Base-by-base conservation (phyloP, 306 rosid genomes). In the Pueraria montana region DNA sequence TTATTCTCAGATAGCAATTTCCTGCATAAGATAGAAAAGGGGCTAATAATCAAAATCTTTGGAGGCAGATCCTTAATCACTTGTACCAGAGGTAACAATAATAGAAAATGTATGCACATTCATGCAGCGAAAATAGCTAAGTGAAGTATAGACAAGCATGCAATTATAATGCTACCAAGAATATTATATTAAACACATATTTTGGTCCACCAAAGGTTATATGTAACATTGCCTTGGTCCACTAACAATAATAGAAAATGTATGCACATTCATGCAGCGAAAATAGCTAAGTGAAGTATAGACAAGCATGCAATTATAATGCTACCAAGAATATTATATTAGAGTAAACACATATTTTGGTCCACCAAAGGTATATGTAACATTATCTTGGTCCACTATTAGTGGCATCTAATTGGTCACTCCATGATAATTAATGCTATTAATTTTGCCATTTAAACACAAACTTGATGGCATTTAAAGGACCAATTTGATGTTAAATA, bases 1-100 rank as follows among this genome's bases (percentile, higher is more conserved):
- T 91, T 96, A 83, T 96, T 94, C 53, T 96, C 97, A 49, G 95
- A 86, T 36, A 96, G 89, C 79, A 90, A 83, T 79, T 96, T 96
- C 91, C 88, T 88, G 76, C 81, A 70, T 23, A 79, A 24, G 82
- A 63, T 52, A 50, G 69, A 76, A 66, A 72, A 66, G 3, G 3
- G 63, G 63, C 30, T 69, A 6, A 20, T 8, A 49, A 23, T 64
- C 12, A 43, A 75, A 82, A 55, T 76, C 71, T 49, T 49, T 2
- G 75, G 65, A 77, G 71, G 48, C 17, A 43, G 74, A 78, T 77
- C 80, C 81, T 53, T 27, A 46, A 56, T 76, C 73, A 63, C 53
- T 63, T 40, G 52, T 8, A 59, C 74, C 74, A 85, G 52, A 68
- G 74, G 78, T 49, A 83, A 70, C 16, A 49, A 50, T 58, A 79